Evolutionary conservation across 306 rosid genomes (phyloP).

Genomic region (Trichosanthes cucumerina): DNA sequence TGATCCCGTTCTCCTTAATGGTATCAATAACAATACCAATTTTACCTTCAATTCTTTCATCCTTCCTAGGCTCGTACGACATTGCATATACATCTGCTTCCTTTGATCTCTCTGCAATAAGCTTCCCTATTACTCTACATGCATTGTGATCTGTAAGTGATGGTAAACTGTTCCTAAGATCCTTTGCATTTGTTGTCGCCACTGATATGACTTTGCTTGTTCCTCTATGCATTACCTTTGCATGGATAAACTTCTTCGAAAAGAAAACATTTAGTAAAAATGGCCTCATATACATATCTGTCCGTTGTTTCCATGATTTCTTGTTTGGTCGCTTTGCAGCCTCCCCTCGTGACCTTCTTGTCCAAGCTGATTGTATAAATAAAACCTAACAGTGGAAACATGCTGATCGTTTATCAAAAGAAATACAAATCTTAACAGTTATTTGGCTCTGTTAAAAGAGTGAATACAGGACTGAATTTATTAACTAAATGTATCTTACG

Average conservation of each 20-base stretch:
- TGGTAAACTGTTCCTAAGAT: slow-evolving; percentile 53
- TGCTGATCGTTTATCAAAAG: not conserved
- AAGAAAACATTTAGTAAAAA: slow-evolving; percentile 77
- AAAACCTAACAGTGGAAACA: slow-evolving; percentile 23
- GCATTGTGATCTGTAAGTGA: slow-evolving; percentile 62
- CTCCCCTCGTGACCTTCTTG: slow-evolving; percentile 76
- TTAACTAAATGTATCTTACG: not conserved
- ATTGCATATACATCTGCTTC: slow-evolving; percentile 88
- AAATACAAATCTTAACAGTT: not conserved
- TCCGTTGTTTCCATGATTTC: slow-evolving; percentile 81
- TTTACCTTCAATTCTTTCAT: slow-evolving; percentile 74
- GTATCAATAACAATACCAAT: slow-evolving; percentile 76
- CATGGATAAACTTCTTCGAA: slow-evolving; percentile 72
- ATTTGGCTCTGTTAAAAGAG: not conserved
- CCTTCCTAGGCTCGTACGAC: slow-evolving; percentile 71
- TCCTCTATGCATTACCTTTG: slow-evolving; percentile 81
- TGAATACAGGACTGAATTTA: not conserved
- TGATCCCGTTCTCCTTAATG: slow-evolving; percentile 63
- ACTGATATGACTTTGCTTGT: slow-evolving; percentile 87
- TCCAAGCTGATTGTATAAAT: slow-evolving; percentile 64
- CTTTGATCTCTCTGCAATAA: slow-evolving; percentile 75
- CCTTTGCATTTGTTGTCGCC: slow-evolving; percentile 74
- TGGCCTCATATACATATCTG: slow-evolving; percentile 86
- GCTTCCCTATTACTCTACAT: slow-evolving; percentile 55
- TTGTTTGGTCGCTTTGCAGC: slow-evolving; percentile 53